phyloP scores from a whole-genome alignment of 1,284 basidiomycete genomes.

The Tilletiopsis washingtonensis region DNA sequence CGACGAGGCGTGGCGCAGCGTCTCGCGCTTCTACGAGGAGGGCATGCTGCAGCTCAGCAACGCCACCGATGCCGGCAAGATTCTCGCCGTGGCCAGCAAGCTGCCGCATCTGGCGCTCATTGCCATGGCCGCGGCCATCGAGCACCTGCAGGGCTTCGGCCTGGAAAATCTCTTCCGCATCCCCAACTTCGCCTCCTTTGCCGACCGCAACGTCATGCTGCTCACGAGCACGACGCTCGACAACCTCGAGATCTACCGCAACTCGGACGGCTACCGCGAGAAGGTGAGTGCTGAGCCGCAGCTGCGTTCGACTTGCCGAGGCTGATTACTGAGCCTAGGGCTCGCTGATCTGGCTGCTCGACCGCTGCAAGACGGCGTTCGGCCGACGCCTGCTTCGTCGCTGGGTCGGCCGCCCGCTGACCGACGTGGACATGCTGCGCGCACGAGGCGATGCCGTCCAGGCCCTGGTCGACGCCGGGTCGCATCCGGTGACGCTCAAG shows the following conservation, averaged over 20 bases:
- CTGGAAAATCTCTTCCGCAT: conserved; percentile 51
- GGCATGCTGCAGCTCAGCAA: neutral
- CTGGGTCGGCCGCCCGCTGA: conserved; percentile 80
- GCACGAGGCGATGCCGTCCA: conserved; percentile 75
- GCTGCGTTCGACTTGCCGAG: no score
- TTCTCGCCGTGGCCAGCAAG: conserved; percentile 13
- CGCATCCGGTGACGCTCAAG: conserved; percentile 48
- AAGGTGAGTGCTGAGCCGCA: conserved; percentile 23
- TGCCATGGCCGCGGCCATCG: conserved; percentile 67
- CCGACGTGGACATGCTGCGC: conserved; percentile 60
- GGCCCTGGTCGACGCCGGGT: conserved; percentile 61
- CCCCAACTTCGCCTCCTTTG: conserved; percentile 59
- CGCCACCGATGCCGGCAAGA: neutral
- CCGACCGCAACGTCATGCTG: conserved; percentile 73
- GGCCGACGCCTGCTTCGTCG: conserved; percentile 71
- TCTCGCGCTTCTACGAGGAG: conserved; percentile 66
- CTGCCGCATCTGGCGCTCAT: conserved; percentile 55
- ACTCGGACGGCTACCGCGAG: conserved; percentile 63
- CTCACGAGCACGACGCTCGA: conserved; percentile 77
- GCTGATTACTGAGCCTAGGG: conserved; percentile 51
- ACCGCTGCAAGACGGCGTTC: conserved; percentile 75
- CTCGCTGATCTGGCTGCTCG: conserved; percentile 75
- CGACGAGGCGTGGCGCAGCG: conserved; percentile 63
- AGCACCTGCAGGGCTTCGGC: conserved; percentile 67
- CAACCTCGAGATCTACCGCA: conserved; percentile 56